Percentiles rank a stretch among this genome's conserved stretches.
Conservation (phyloP, 306 rosid species). For the Cucumis sativus region Cucumber_9930_V3 NC_026659.2:31408501-31409000, state of each 20-base stretch:
- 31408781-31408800: constrained; percentile 20
- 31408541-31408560: constrained; percentile 19
- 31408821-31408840: constrained; percentile 31
- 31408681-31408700: constrained; percentile 8
- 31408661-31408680: constrained; percentile 31
- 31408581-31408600: constrained; percentile 16
- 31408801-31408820: constrained; percentile 19
- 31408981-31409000: constrained; percentile 27
- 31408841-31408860: constrained; percentile 18
- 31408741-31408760: constrained; percentile 26
- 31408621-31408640: constrained; percentile 27
- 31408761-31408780: constrained; percentile 28
- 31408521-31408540: constrained; percentile 22
- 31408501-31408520: constrained; percentile 25
- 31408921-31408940: constrained; percentile 31
- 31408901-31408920: constrained; percentile 20
- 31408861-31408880: constrained; percentile 29
- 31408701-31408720: constrained; percentile 17
- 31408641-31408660: constrained; percentile 19
- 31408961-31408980: constrained; percentile 47
- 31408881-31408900: constrained; percentile 48
- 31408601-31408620: constrained; percentile 12
- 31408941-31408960: constrained; percentile 30
- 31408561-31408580: constrained; percentile 28
- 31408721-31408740: constrained; percentile 19